Conservation (phyloP, 1,139 yeast species). For the Kodamaea alishanica region DNA sequence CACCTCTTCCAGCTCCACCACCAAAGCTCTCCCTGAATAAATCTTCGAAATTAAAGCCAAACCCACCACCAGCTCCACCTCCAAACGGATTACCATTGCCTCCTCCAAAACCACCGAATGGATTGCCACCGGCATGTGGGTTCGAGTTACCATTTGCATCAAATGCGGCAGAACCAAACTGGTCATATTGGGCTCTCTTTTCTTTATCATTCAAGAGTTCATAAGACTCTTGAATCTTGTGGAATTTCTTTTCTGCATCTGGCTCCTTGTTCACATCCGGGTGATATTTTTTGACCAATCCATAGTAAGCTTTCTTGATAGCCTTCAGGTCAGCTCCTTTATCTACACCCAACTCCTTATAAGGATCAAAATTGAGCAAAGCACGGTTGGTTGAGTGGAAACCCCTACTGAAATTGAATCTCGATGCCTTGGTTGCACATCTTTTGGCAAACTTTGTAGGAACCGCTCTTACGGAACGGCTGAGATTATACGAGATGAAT, state of each 20-base stretch:
- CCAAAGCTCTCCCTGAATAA: constrained; percentile 73
- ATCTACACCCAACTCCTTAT: constrained; percentile 74
- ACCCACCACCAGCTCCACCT: constrained; percentile 25
- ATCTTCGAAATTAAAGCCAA: constrained; percentile 78
- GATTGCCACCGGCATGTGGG: constrained; percentile 49
- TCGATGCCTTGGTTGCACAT: constrained; percentile 1
- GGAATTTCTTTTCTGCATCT: constrained; percentile 85
- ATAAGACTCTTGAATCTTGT: constrained; percentile 90
- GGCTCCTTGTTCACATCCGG: constrained; percentile 95
- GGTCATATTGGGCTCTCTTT: constrained; percentile 87
- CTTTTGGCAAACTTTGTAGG: constrained; percentile 1
- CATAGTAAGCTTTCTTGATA: constrained; percentile 90
- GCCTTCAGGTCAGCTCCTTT: constrained; percentile 71
- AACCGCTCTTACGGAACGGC: neutral
- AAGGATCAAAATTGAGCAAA: constrained; percentile 64
- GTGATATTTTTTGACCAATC: constrained; percentile 88
- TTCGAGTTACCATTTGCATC: constrained; percentile 61
- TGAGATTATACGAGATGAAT: constrained; percentile 4
- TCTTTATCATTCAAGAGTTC: constrained; percentile 85
- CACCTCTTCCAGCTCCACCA: constrained; percentile 43
- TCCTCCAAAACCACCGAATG: constrained; percentile 41
- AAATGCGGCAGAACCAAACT: constrained; percentile 85
- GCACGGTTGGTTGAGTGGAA: constrained; percentile 26
- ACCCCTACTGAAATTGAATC: constrained; percentile 9
- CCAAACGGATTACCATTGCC: constrained; percentile 41